Percentiles rank a stretch among this genome's conserved stretches.
Evolutionary conservation across 2,329 filamentous ascomycete species (phyloP).

Genomic region (Neoascochyta sp.): DNA sequence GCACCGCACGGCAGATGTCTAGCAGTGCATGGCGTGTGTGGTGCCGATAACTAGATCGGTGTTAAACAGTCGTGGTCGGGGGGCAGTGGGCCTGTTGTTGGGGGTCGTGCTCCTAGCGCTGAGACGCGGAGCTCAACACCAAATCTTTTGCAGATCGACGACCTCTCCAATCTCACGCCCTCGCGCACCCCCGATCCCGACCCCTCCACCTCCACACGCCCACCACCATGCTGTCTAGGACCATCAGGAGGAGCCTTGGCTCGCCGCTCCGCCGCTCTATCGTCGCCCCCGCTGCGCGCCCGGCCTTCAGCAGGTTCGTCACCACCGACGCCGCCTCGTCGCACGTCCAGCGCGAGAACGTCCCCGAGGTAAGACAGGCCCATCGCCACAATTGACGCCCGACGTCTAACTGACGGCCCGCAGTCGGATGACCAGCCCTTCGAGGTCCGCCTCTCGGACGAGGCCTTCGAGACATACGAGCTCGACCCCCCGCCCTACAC

Average conservation of each 20-base stretch:
- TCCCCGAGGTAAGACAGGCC: slow-evolving; percentile 57
- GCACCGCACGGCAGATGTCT: too few species aligned
- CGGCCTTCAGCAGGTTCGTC: slow-evolving; percentile 60
- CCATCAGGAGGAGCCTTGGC: slow-evolving; percentile 40
- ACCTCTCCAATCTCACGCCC: slow-evolving; percentile 5
- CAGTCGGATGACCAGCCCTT: slow-evolving; percentile 94
- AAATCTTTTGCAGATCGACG: slow-evolving; percentile 5
- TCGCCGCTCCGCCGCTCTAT: slow-evolving; percentile 40
- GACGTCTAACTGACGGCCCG: slow-evolving; percentile 19
- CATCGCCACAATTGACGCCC: not conserved
- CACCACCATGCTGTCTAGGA: slow-evolving; percentile 40
- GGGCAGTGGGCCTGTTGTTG: slow-evolving; percentile 1
- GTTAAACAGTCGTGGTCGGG: not conserved
- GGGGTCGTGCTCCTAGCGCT: slow-evolving; percentile 4
- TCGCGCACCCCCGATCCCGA: slow-evolving; percentile 16
- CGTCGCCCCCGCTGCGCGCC: slow-evolving; percentile 30
- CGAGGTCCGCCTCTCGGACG: slow-evolving; percentile 86
- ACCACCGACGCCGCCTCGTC: slow-evolving; percentile 94
- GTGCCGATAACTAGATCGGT: not conserved
- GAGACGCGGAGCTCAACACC: slow-evolving; percentile 6
- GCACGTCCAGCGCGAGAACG: slow-evolving; percentile 74
- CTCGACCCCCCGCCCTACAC: slow-evolving; percentile 94
- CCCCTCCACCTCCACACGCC: slow-evolving; percentile 16
- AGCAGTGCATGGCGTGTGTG: too few species aligned
- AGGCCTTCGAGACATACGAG: slow-evolving; percentile 99